phyloP scores from a whole-genome alignment of 495 filamentous ascomycete genomes.

The Neurospora pannonica region DNA sequence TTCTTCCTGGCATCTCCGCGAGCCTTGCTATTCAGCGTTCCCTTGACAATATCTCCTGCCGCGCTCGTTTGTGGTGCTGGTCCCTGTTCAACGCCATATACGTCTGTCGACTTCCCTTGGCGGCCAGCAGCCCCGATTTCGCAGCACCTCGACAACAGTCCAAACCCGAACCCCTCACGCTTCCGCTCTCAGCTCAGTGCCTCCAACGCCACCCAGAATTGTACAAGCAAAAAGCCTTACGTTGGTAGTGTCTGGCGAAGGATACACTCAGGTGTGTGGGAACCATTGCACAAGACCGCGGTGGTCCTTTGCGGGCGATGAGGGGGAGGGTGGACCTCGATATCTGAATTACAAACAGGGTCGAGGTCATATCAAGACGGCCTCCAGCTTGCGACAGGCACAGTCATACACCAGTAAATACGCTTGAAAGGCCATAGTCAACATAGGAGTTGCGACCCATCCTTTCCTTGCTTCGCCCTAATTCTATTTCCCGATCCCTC shows the following conservation, averaged over 20 bases:
- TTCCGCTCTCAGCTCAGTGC: background rate
- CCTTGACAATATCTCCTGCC: background rate
- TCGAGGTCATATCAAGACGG: conserved; percentile 17
- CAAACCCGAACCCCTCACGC: background rate
- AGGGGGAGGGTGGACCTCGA: conserved; percentile 29
- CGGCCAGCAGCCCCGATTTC: background rate
- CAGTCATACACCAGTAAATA: background rate
- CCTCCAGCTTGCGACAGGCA: background rate
- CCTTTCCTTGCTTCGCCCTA: background rate
- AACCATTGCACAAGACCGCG: conserved; percentile 16
- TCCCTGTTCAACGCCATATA: background rate
- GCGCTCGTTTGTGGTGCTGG: background rate
- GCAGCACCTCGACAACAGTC: background rate
- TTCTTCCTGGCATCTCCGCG: background rate
- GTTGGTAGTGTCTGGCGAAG: background rate
- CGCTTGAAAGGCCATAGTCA: background rate
- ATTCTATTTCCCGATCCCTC: background rate
- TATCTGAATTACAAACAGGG: conserved; percentile 19
- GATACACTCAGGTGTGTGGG: background rate
- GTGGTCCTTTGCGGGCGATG: conserved; percentile 26
- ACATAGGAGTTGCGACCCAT: background rate
- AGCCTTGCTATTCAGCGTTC: background rate
- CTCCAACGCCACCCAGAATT: background rate
- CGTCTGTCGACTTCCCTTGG: background rate
- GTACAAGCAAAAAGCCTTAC: background rate